These are phyloP conservation scores for Phytopythium mirpurense DNA, from an alignment of 352 stramenopile genomes.

Conservation along the genomic window DNA sequence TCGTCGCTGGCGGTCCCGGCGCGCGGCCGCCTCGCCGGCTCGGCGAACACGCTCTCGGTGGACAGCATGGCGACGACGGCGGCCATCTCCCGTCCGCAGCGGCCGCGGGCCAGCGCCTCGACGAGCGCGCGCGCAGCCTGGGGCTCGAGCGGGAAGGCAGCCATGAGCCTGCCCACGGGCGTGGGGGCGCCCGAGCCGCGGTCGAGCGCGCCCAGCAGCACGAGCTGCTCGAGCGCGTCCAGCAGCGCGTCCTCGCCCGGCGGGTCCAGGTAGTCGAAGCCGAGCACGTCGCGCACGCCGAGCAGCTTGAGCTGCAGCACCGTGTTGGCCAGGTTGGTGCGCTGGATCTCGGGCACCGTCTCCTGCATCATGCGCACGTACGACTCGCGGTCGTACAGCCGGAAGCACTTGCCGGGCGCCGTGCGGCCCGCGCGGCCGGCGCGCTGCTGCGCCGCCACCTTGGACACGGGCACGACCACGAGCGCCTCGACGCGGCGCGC, in stretches of 20 bases:
- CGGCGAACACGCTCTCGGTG: constrained; percentile 70
- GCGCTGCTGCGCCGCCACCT: constrained; percentile 92
- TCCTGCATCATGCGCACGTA: constrained; percentile 96
- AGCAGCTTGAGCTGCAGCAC: constrained; percentile 90
- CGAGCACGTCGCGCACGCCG: constrained; percentile 64
- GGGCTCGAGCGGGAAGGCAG: constrained; percentile 80
- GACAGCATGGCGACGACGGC: constrained; percentile 81
- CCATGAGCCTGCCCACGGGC: constrained; percentile 68
- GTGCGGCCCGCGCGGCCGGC: constrained; percentile 95
- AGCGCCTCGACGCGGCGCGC: constrained; percentile 71
- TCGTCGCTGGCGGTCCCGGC: constrained; percentile 13
- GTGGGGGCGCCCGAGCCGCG: constrained; percentile 37
- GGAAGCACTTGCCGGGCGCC: constrained; percentile 96
- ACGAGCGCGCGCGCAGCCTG: constrained; percentile 61
- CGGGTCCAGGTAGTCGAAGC: constrained; percentile 65
- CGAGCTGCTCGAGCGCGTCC: constrained; percentile 75
- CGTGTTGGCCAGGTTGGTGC: constrained; percentile 91
- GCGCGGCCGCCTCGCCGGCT: constrained; percentile 9
- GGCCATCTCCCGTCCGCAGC: constrained; percentile 58
- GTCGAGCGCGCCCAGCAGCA: constrained; percentile 60
- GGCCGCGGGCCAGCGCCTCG: constrained; percentile 42
- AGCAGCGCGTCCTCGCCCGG: constrained; percentile 64
- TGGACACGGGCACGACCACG: constrained; percentile 94
- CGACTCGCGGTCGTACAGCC: constrained; percentile 96
- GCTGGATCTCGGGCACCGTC: constrained; percentile 98